Evolutionary conservation across 495 filamentous ascomycete species (phyloP).

Genomic region (Glonium stellatum): DNA sequence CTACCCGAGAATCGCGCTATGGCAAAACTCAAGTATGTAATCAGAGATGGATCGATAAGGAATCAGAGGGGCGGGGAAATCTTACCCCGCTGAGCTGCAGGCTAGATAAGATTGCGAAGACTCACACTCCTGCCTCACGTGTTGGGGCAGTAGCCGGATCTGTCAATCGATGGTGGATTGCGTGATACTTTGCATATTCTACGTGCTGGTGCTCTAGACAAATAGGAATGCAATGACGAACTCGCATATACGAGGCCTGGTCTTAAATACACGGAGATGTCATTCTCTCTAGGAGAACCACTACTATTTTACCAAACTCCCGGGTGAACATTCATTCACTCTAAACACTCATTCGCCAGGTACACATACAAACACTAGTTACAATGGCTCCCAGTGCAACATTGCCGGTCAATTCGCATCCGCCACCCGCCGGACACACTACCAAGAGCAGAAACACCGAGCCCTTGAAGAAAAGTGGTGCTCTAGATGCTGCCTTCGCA

Average conservation of each 20-base stretch:
- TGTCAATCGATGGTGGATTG: neutral
- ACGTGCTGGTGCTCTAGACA: neutral
- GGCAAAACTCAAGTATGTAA: too few relatives aligned
- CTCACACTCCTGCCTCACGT: too few relatives aligned
- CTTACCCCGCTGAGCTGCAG: too few relatives aligned
- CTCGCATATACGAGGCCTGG: neutral
- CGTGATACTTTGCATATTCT: neutral
- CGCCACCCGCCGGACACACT: neutral
- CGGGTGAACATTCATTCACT: neutral
- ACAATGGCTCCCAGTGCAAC: neutral
- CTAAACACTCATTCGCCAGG: neutral
- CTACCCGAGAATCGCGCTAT: too few relatives aligned
- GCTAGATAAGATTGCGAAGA: too few relatives aligned
- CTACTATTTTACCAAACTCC: neutral
- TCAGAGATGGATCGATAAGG: too few relatives aligned
- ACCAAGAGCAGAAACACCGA: neutral
- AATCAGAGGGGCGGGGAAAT: too few relatives aligned
- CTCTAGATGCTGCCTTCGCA: conserved; percentile 13
- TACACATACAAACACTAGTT: neutral
- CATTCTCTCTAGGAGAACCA: neutral
- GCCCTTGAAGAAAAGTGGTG: neutral
- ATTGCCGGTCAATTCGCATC: neutral
- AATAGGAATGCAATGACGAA: neutral
- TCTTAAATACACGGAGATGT: neutral
- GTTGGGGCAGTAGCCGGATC: too few relatives aligned